phyloP scores from a whole-genome alignment of 2,329 filamentous ascomycete genomes.

The Acrodontium crateriforme region DNA sequence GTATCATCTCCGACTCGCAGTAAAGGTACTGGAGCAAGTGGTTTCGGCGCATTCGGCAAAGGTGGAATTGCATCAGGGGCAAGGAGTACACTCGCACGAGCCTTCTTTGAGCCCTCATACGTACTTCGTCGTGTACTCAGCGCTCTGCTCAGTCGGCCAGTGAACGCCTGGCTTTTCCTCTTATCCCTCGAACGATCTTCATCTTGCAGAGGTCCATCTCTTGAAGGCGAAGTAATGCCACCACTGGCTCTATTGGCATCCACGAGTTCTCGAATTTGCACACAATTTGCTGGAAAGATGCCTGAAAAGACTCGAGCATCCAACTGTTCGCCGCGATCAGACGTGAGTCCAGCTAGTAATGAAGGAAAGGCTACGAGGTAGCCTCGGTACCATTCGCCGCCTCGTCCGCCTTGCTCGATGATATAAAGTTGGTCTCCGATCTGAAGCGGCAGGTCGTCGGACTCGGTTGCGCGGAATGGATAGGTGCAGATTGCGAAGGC shows the following conservation, averaged over 20 bases:
- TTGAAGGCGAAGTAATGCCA: conserved; percentile 3
- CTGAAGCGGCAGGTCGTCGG: conserved; percentile 88
- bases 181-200: conserved; percentile 7
- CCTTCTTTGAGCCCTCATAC: conserved; percentile 12
- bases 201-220: conserved; percentile 3
- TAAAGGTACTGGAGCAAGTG: conserved; percentile 88
- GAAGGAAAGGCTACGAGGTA: conserved; percentile 92
- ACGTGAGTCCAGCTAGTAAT: conserved; percentile 79
- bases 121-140: conserved; percentile 16
- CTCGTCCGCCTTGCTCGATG: conserved; percentile 77
- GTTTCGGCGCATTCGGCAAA: conserved; percentile 57
- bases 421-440: conserved; percentile 98
- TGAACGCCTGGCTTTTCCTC: conserved; percentile 18
- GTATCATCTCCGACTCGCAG: conserved; percentile 96
- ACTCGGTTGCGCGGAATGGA: conserved; percentile 74
- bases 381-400: conserved; percentile 85
- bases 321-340: conserved; percentile 78
- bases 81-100: conserved; percentile 1
- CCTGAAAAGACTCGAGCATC: conserved; percentile 97
- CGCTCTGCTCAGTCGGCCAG: conserved; percentile 17
- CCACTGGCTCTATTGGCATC: conserved; percentile 37
- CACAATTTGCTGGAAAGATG: conserved; percentile 88
- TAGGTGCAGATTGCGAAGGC: conserved; percentile 95
- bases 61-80: conserved; percentile 29
- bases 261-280: conserved; percentile 85